Base-by-base conservation (phyloP, 2,329 filamentous ascomycete species). In the Pyrenochaeta sp. region DNA sequence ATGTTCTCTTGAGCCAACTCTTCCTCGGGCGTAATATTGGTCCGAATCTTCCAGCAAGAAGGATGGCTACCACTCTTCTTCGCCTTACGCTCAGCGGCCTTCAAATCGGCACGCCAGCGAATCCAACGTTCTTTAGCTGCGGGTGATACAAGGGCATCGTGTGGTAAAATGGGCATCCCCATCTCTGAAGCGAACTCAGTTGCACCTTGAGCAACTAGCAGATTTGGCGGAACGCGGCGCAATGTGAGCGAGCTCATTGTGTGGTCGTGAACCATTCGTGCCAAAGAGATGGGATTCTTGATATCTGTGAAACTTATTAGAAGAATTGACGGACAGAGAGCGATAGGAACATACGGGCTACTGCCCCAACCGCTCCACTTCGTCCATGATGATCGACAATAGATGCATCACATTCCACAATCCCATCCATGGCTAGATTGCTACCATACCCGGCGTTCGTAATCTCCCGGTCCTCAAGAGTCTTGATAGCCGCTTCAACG, bases 391-490 rank as follows among this genome's bases (percentile, higher is more conserved):
- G 89, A 63, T 99, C 92, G 27, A 99, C 88, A 40, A 99, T 83
- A 0, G 90, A 92, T 41, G 94, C 94, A 76, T 99, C 94, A 59
- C 92, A 95, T 70, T 99, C 94, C 9, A 97, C 94, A 1, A 85
- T 83, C 1, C 94, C 94, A 58, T 96, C 88, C 51, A 96, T 89
- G 30, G 90, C 87, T 17, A 99, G 77, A 62, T 99, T 99, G 73
- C 94, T 99, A 32, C 95, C 94, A 67, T 89, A 97, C 0, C 94
- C 94, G 24, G 93, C 89, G 69, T 99, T 99, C 23, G 95, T 99
- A 55, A 99, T 95, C 62, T 96, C 91, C 44, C 88, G 86, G 67
- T 99, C 90, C 73, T 99, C 94, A 13, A 99, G 83, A 14, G 90
- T 79, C 57, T 87, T 89, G 61, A 99, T 85, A 20, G 94, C 90